Conservation (phyloP, 164 flowering plant genomes). For the Liquidambar formosana region DNA sequence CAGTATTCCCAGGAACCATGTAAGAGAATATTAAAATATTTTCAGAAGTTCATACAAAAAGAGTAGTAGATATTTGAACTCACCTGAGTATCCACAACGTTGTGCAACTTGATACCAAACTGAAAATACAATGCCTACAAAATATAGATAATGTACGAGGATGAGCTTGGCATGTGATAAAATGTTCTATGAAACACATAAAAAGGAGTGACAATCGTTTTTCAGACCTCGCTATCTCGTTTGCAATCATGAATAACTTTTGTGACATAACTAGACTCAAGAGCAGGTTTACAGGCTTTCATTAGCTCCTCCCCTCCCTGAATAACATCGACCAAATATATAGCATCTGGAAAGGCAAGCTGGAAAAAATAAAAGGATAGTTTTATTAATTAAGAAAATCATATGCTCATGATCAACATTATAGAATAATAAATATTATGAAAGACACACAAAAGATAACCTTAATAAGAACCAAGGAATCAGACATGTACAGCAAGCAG, state of each 20-base stretch:
- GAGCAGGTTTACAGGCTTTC: too few species aligned
- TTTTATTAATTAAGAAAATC: too few species aligned
- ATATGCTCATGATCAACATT: too few species aligned
- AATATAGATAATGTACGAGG: constrained; percentile 11
- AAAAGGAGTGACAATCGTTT: constrained; percentile 11
- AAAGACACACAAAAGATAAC: too few species aligned
- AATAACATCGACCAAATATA: constrained; percentile 82
- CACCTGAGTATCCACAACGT: constrained; percentile 89
- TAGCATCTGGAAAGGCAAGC: constrained; percentile 86
- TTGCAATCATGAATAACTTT: constrained; percentile 97
- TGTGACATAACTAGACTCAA: constrained; percentile 80
- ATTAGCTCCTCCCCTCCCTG: constrained; percentile 74
- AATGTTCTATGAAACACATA: too few species aligned
- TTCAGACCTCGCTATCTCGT: constrained; percentile 96
- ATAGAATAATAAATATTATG: too few species aligned
- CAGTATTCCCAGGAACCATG: too few species aligned
- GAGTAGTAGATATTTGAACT: too few species aligned
- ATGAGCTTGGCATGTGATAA: constrained; percentile 2
- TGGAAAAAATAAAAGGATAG: constrained; percentile 25
- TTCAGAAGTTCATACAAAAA: too few species aligned
- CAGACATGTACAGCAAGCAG: too few species aligned
- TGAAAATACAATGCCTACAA: constrained; percentile 79
- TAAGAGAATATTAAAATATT: too few species aligned
- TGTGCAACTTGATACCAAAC: constrained; percentile 76
- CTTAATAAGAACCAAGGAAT: too few species aligned